Conservation (phyloP, 768 basidiomycete species). For the Serendipita vermifera region DNA sequence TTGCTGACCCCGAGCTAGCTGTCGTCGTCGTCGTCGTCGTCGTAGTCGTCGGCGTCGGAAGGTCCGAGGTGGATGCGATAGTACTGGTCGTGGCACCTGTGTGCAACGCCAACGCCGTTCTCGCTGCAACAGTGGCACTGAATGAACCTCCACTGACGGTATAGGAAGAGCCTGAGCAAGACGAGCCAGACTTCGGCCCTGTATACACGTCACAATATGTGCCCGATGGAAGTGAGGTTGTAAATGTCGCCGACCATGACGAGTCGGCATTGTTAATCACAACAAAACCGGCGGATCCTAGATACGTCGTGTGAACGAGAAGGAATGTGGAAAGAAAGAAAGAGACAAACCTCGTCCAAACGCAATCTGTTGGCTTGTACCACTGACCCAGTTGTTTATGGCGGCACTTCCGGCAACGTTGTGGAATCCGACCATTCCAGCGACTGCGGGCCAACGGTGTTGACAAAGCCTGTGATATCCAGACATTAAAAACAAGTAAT, state of each 20-base stretch:
- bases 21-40: neutral
- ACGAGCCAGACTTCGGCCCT: constrained; percentile 29
- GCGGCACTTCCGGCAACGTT: constrained; percentile 22
- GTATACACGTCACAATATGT: constrained; percentile 53
- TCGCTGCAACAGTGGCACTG: constrained; percentile 36
- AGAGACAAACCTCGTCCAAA: constrained; percentile 43
- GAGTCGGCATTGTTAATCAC: constrained; percentile 54
- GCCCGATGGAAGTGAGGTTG: constrained; percentile 44
- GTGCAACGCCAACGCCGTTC: constrained; percentile 29
- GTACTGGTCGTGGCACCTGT: constrained; percentile 12
- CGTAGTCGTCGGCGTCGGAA: neutral
- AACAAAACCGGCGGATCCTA: constrained; percentile 45
- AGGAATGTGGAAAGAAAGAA: neutral
- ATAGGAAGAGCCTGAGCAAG: constrained; percentile 38
- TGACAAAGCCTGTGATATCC: constrained; percentile 15
- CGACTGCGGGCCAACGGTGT: constrained; percentile 17
- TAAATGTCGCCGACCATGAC: constrained; percentile 43
- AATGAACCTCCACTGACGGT: constrained; percentile 38
- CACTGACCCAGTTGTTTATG: constrained; percentile 46
- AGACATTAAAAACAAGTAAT: too few relatives aligned
- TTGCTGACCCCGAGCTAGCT: constrained; percentile 17
- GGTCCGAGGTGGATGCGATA: neutral
- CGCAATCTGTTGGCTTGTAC: constrained; percentile 46
- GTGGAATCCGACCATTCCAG: constrained; percentile 16
- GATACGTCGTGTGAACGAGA: too few relatives aligned